phyloP scores from a whole-genome alignment of 345 rosid species.

The Arabidopsis thaliana region TAIR10.1 NC_003076.8:19679501-19680000 shows the following conservation, averaged over 20 bases:
- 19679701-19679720: too few species aligned
- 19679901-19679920: background rate
- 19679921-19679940: background rate
- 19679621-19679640: too few species aligned
- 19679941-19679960: background rate
- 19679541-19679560: background rate
- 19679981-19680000: background rate
- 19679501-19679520: background rate
- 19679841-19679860: background rate
- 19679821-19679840: background rate
- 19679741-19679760: background rate
- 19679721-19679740: too few species aligned
- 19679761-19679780: background rate
- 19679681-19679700: background rate
- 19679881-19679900: constrained; percentile 3
- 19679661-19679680: too few species aligned
- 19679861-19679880: background rate
- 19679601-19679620: background rate
- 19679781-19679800: background rate
- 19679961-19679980: background rate
- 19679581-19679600: background rate
- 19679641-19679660: too few species aligned
- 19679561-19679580: background rate
- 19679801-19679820: background rate
- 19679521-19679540: background rate